Base-by-base conservation (phyloP, 2,329 filamentous ascomycete genomes). In the Nothophaeocryptopus gaeumannii region DNA sequence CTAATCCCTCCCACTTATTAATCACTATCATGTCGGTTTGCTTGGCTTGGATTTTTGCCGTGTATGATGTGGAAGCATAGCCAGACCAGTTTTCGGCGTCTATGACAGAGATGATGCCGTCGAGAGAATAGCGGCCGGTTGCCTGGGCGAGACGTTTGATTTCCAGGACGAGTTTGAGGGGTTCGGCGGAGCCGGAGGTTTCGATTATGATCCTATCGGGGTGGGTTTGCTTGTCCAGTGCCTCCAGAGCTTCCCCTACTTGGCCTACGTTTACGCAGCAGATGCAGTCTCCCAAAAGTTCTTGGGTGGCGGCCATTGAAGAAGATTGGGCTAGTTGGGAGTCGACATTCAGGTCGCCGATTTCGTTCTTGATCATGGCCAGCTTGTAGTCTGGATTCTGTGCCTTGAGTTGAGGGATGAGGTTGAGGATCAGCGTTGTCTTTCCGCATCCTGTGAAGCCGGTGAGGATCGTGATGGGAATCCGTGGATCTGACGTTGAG, bases 221-320 rank as follows among this genome's bases (percentile, higher is more conserved):
- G 0, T 58, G 50, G 39, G 79, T 72, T 33, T 78, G 72, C 20
- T 74, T 70, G 43, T 81, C 80, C 35, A 99, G 83, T 64, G 93
- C 84, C 37, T 80, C 73, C 13, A 99, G 83, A 1, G 92, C 91
- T 40, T 86, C 83, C 52, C 83, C 82, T 7, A 99, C 82, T 70
- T 95, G 89, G 12, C 93, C 93, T 53, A 99, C 92, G 20, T 97
- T 85, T 68, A 97, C 97, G 76, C 93, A 99, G 80, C 93, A 99
- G 71, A 99, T 97, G 74, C 93, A 97, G 59, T 92, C 93, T 69
- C 96, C 95, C 46, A 99, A 84, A 1, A 99, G 80, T 71, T 99
- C 93, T 62, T 88, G 87, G 4, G 96, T 91, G 47, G 90, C 92
- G 1, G 89, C 86, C 60, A 99, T 90, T 55, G 91, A 84, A 42